These are phyloP conservation scores for Raddia distichophylla DNA, from an alignment of 176 grass and related monocot species.

Conservation along the genomic window DNA sequence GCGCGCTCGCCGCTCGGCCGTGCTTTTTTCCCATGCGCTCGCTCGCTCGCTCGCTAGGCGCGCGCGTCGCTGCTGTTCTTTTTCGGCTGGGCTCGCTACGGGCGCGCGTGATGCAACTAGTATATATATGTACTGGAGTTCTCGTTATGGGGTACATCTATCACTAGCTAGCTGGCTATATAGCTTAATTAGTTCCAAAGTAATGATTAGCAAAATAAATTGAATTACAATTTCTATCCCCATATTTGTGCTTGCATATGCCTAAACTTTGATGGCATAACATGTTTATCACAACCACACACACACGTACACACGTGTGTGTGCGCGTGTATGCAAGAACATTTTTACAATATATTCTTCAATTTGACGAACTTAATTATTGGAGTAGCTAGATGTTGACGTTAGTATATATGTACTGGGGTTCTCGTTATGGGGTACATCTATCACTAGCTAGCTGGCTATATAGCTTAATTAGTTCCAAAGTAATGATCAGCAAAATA, in stretches of 20 bases:
- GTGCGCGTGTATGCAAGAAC: not conserved
- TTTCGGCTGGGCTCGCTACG: too few species aligned
- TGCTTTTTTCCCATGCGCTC: too few species aligned
- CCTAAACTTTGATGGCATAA: not conserved
- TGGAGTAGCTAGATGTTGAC: constrained; percentile 43
- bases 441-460: not conserved
- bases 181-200: not conserved
- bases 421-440: not conserved
- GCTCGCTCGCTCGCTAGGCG: too few species aligned
- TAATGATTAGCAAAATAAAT: not conserved
- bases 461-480: not conserved
- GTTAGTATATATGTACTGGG: not conserved
- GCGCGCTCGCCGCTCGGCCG: too few species aligned
- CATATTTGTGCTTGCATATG: not conserved
- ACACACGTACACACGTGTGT: not conserved
- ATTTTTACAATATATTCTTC: constrained; percentile 29
- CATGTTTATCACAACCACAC: not conserved
- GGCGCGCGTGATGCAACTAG: too few species aligned
- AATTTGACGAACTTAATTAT: not conserved
- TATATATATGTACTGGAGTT: too few species aligned
- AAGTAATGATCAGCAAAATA: not conserved
- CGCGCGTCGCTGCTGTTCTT: too few species aligned
- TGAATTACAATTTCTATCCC: not conserved
- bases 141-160: not conserved
- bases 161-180: not conserved